Conservation (phyloP, 1,284 basidiomycete species). For the Bjerkandera adusta region DNA sequence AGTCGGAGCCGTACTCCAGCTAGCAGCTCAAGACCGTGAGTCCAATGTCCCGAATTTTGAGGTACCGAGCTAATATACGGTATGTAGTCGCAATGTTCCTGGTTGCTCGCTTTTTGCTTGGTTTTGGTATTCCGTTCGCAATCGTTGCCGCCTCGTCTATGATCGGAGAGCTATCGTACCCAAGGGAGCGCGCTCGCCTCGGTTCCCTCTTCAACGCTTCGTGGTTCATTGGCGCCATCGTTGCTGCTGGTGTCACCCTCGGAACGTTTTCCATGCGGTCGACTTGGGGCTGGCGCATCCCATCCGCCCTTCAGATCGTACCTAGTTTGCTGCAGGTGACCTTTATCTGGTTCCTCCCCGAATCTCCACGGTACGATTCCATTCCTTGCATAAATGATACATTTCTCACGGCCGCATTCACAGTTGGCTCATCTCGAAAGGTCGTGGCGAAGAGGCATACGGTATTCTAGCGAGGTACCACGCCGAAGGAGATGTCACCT, state of each 20-base stretch:
- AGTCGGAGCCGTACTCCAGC: slow-evolving; percentile 63
- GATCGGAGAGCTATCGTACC: slow-evolving; percentile 52
- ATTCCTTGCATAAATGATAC: neutral
- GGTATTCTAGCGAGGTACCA: slow-evolving; percentile 50
- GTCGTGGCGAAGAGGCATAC: slow-evolving; percentile 45
- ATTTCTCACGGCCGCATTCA: neutral
- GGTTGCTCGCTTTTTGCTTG: slow-evolving; percentile 47
- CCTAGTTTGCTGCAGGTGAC: slow-evolving; percentile 52
- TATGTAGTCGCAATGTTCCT: slow-evolving; percentile 51
- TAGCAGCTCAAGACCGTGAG: slow-evolving; percentile 59
- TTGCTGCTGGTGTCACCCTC: slow-evolving; percentile 41
- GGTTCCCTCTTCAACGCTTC: slow-evolving; percentile 54
- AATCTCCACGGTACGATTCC: slow-evolving; percentile 48
- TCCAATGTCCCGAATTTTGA: neutral
- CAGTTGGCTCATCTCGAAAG: slow-evolving; percentile 53
- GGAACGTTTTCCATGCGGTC: slow-evolving; percentile 50
- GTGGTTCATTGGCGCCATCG: slow-evolving; percentile 44
- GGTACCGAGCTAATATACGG: neutral
- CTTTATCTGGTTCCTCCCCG: slow-evolving; percentile 54
- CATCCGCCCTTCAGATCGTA: slow-evolving; percentile 57
- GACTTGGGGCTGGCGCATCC: slow-evolving; percentile 59
- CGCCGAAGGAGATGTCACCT: slow-evolving; percentile 46
- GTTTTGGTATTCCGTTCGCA: slow-evolving; percentile 55
- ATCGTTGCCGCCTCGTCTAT: slow-evolving; percentile 47
- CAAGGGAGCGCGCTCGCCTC: slow-evolving; percentile 46